These are phyloP conservation scores for Waitea zeae DNA, from an alignment of 1,284 basidiomycete species.

Conservation along the genomic window DNA sequence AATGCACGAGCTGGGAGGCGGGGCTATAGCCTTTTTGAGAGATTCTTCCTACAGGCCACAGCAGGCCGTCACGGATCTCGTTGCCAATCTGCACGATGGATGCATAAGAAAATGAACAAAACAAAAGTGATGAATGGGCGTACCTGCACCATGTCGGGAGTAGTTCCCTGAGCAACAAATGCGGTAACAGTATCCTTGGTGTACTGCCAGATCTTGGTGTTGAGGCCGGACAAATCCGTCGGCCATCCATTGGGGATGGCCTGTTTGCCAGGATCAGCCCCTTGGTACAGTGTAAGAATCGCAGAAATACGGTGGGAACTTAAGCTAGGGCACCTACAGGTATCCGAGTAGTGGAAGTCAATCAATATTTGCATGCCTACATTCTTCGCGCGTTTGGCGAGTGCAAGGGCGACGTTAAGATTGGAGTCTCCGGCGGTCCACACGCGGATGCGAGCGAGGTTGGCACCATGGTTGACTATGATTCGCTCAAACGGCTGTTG, in stretches of 20 bases:
- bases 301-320: background rate
- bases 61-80: too few species aligned
- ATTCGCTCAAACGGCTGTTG: constrained; percentile 33
- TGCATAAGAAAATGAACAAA: background rate
- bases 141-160: constrained; percentile 33
- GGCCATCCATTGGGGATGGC: constrained; percentile 42
- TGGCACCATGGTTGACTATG: constrained; percentile 31
- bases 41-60: too few species aligned
- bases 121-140: constrained; percentile 5
- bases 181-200: constrained; percentile 30
- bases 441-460: constrained; percentile 38
- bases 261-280: constrained; percentile 48
- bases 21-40: too few species aligned
- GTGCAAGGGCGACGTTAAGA: constrained; percentile 30
- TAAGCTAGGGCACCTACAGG: constrained; percentile 19
- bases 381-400: constrained; percentile 36
- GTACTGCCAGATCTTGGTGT: constrained; percentile 40
- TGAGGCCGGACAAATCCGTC: constrained; percentile 26
- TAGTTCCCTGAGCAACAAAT: constrained; percentile 34
- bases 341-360: constrained; percentile 49
- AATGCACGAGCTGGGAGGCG: too few species aligned
- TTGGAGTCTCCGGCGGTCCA: constrained; percentile 46
- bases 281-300: constrained; percentile 12
- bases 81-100: constrained; percentile 28
- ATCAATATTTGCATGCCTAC: constrained; percentile 39